phyloP scores from a whole-genome alignment of 148 eudicot species.

The Polygonum aviculare region DNA sequence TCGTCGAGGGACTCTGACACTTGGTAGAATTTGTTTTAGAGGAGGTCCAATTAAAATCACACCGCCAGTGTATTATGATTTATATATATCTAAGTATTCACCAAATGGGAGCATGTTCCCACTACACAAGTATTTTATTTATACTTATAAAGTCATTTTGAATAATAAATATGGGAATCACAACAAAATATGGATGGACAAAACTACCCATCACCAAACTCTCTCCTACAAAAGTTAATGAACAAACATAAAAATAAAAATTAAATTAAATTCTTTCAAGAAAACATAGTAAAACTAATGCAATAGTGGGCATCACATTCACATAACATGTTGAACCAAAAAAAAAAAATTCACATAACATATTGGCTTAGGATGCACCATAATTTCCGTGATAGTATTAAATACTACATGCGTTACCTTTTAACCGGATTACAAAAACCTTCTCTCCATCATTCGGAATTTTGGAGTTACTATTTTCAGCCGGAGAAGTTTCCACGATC shows the following conservation, averaged over 20 bases:
- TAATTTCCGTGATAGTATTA: constrained; percentile 25
- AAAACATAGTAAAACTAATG: background rate
- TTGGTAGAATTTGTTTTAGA: too few relatives aligned
- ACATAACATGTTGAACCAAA: constrained; percentile 11
- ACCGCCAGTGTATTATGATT: too few relatives aligned
- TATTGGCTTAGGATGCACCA: constrained; percentile 21
- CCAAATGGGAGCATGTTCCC: too few relatives aligned
- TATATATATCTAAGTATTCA: too few relatives aligned
- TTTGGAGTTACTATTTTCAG: constrained; percentile 25
- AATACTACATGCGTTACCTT: constrained; percentile 19
- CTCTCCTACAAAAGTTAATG: constrained; percentile 11
- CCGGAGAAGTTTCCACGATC: background rate
- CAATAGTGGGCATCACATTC: constrained; percentile 23
- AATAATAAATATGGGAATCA: constrained; percentile 14
- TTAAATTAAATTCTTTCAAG: background rate
- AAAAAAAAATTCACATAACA: background rate
- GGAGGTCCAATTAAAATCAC: too few relatives aligned
- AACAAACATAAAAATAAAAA: background rate
- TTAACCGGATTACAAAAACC: constrained; percentile 27
- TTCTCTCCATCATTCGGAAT: constrained; percentile 27
- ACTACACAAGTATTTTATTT: too few relatives aligned
- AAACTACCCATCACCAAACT: constrained; percentile 45
- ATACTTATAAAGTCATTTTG: too few relatives aligned
- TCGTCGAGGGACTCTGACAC: too few relatives aligned
- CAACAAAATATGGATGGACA: constrained; percentile 23